These are phyloP conservation scores for Aspergillus sp. DNA, from an alignment of 2,329 filamentous ascomycete species.

Conservation along the genomic window DNA sequence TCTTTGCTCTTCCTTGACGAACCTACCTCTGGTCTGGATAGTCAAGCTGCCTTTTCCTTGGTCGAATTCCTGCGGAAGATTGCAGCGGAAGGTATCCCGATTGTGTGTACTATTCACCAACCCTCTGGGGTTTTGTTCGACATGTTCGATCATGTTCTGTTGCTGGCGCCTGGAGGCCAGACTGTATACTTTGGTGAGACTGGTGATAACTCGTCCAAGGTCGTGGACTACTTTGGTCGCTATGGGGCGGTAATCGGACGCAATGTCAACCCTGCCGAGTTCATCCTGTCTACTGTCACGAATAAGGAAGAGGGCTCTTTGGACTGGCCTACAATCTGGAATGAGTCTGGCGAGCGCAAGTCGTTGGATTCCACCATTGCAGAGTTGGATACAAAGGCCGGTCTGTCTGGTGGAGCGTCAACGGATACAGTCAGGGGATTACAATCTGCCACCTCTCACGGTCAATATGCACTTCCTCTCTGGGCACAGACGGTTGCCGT, in stretches of 20 bases:
- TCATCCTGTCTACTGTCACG: background rate
- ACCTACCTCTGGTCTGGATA: constrained; percentile 59
- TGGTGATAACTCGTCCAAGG: constrained; percentile 6
- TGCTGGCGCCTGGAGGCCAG: constrained; percentile 69
- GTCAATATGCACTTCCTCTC: background rate
- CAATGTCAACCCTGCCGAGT: background rate
- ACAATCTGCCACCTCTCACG: background rate
- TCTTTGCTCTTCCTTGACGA: constrained; percentile 54
- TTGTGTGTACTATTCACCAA: constrained; percentile 77
- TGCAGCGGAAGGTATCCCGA: constrained; percentile 70
- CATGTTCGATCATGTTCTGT: constrained; percentile 75
- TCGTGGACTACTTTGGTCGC: background rate
- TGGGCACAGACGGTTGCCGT: background rate
- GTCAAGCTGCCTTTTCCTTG: constrained; percentile 59
- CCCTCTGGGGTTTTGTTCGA: constrained; percentile 77
- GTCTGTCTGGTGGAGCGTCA: background rate
- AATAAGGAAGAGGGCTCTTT: background rate
- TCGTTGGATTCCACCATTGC: background rate
- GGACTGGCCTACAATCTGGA: background rate
- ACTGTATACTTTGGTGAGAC: constrained; percentile 77
- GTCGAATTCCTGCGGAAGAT: constrained; percentile 55
- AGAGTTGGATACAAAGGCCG: background rate
- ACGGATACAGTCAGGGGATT: background rate
- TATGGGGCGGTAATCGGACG: background rate
- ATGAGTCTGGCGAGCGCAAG: background rate